These are phyloP conservation scores for Escallonia herrerae DNA, from an alignment of 129 eudicot genomes.

Conservation along the genomic window DNA sequence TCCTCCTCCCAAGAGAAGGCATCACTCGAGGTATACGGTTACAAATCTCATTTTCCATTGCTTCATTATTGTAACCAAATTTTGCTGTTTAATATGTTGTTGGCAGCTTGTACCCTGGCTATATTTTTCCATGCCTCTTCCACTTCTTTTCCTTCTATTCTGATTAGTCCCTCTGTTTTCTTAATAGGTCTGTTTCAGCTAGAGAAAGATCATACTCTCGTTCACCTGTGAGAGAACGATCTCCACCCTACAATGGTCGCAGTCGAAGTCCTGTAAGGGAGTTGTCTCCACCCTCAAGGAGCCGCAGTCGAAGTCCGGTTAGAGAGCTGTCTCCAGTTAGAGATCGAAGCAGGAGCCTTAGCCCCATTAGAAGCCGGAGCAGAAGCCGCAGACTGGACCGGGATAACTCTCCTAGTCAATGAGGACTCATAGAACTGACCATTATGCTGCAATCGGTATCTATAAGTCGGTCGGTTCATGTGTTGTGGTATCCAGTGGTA, in stretches of 20 bases:
- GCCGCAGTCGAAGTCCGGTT: slow-evolving; percentile 38
- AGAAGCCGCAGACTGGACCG: slow-evolving; percentile 36
- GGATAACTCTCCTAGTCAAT: slow-evolving; percentile 46
- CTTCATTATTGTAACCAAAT: not conserved
- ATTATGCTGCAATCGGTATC: no score
- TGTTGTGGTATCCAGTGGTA: no score
- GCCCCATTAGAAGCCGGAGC: slow-evolving; percentile 55
- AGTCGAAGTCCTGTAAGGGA: slow-evolving; percentile 32
- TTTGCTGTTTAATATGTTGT: not conserved
- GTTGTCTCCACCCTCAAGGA: slow-evolving; percentile 28
- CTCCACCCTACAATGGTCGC: slow-evolving; percentile 34
- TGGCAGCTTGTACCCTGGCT: not conserved
- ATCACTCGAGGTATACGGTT: slow-evolving; percentile 53
- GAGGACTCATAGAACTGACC: no score
- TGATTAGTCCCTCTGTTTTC: no score
- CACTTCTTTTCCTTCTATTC: not conserved
- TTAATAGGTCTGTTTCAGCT: slow-evolving; percentile 83
- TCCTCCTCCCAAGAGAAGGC: slow-evolving; percentile 76
- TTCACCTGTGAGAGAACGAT: no score
- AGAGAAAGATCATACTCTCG: slow-evolving; percentile 72
- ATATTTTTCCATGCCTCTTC: not conserved
- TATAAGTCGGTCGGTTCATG: no score
- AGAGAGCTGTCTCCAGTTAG: slow-evolving; percentile 28
- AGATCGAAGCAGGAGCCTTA: slow-evolving; percentile 29
- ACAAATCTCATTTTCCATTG: no score